These are phyloP conservation scores for Aspergillus cavernicola DNA, from an alignment of 495 filamentous ascomycete species.

Conservation along the genomic window DNA sequence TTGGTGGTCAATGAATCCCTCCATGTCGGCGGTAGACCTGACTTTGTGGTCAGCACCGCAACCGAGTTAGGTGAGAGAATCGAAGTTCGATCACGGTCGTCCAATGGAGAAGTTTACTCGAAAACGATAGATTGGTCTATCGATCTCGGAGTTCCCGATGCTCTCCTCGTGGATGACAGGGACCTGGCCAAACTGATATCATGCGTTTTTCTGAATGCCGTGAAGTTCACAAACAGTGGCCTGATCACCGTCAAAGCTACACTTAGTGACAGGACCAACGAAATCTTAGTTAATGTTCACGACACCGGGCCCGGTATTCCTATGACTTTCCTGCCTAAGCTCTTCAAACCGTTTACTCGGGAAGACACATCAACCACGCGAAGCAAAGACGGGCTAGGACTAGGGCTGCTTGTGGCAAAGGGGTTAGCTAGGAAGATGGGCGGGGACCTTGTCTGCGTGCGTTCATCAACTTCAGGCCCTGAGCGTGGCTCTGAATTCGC, in stretches of 20 bases:
- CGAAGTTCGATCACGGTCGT: constrained; percentile 55
- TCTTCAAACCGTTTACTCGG: constrained; percentile 73
- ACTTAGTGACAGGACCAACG: constrained; percentile 46
- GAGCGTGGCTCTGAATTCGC: constrained; percentile 70
- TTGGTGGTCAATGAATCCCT: constrained; percentile 68
- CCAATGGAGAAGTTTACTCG: constrained; percentile 54
- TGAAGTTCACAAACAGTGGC: constrained; percentile 75
- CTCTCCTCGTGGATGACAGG: constrained; percentile 65
- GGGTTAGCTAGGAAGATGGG: constrained; percentile 72
- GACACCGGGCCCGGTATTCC: constrained; percentile 76
- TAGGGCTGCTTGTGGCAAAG: constrained; percentile 74
- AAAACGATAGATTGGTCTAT: constrained; percentile 68
- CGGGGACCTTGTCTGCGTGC: constrained; percentile 66
- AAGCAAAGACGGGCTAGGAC: constrained; percentile 67
- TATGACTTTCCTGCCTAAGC: constrained; percentile 60
- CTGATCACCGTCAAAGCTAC: constrained; percentile 57
- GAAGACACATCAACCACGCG: constrained; percentile 71
- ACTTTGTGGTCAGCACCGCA: constrained; percentile 57
- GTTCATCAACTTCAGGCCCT: constrained; percentile 65
- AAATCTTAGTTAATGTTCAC: constrained; percentile 57
- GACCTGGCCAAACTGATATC: constrained; percentile 72
- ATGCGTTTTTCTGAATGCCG: constrained; percentile 71
- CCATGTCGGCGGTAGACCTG: constrained; percentile 68
- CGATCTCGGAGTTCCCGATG: constrained; percentile 60
- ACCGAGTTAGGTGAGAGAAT: constrained; percentile 65